A percentile compares a stretch with the other conserved stretches of the same genome.
These are phyloP conservation scores for Penicillium maclennaniae DNA, from an alignment of 495 filamentous ascomycete species.

Conservation along the genomic window DNA sequence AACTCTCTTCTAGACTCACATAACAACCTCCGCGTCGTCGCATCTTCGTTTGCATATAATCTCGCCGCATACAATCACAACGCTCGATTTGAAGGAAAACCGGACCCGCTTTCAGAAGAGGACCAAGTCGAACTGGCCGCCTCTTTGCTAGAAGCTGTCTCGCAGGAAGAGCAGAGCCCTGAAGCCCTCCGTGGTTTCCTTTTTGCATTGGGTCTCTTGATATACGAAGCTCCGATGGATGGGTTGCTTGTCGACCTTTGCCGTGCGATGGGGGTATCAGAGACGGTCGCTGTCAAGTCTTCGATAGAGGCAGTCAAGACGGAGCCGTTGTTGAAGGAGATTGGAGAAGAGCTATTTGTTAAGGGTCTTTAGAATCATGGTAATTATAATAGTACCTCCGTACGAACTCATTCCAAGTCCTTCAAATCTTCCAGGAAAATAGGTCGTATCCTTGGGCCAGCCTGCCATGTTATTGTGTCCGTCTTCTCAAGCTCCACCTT, in stretches of 20 bases:
- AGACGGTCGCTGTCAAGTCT: slow-evolving; percentile 53
- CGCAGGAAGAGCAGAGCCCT: slow-evolving; percentile 58
- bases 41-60: slow-evolving; percentile 81
- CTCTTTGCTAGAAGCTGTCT: slow-evolving; percentile 70
- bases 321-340: slow-evolving; percentile 57
- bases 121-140: slow-evolving; percentile 77
- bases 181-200: slow-evolving; percentile 72
- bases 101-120: slow-evolving; percentile 59
- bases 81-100: slow-evolving; percentile 51
- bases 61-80: slow-evolving; percentile 66
- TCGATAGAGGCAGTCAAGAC: slow-evolving; percentile 44
- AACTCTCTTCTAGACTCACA: slow-evolving; percentile 52
- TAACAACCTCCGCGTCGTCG: slow-evolving; percentile 63
- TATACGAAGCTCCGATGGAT: slow-evolving; percentile 63
- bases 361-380: slow-evolving; percentile 28
- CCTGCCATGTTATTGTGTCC: no score
- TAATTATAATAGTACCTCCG: not conserved
- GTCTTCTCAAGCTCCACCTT: no score
- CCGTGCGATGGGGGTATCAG: slow-evolving; percentile 63
- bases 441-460: not conserved
- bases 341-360: slow-evolving; percentile 47
- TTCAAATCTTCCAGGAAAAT: not conserved
- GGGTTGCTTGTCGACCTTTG: slow-evolving; percentile 75
- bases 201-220: slow-evolving; percentile 66
- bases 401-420: not conserved